Base-by-base conservation (phyloP, 345 rosid genomes). In the Raphanus sativus region DNA sequence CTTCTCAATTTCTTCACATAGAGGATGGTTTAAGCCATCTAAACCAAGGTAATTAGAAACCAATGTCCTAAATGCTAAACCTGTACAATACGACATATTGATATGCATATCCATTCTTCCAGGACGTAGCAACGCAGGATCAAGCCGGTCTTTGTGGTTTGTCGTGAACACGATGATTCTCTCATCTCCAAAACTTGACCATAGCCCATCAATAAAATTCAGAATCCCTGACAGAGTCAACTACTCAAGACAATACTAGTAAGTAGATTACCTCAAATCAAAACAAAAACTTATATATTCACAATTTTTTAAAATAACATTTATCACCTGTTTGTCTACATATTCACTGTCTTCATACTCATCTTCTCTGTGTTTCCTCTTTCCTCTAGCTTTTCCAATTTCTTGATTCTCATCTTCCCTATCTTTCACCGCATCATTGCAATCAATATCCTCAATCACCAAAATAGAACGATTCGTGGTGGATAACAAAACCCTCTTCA, bases 401-500 rank as follows among this genome's bases (percentile, higher is more conserved):
- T 45, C 60, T 21, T 70, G n/a, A 15, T 24, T 3, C 13, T 48
- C 70, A 2, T 65, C 83, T 62, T 80, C 80, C 1, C 70, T 76
- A 2, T 75, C 74, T 71, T 29, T 36, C 13, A 80, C 77, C 70
- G 75, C 33, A 38, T 42, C 56, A 72, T 28, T 81, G 29, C 93
- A 89, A 83, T 87, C 92, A 9, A 89, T 84, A 55, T 89, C 92
- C 28, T 89, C 87, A 26, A 87, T 84, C 42, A 87, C 86, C 48
- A 87, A 70, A 17, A 89, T 89, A 0, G 89, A 86, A 21, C 84
- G 74, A 30, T 86, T 89, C 3, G 77, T 71, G 3, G 89, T 87
- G 24, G 86, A 74, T 8, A 87, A 63, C 74, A 89, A 64, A 4
- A 83, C 4, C 10, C 71, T 87, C 50, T 83, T 84, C 59, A 87